Percentiles rank a stretch among this genome's conserved stretches.
phyloP scores from a whole-genome alignment of 148 eudicot genomes.

The Dianthus caryophyllus region DNA sequence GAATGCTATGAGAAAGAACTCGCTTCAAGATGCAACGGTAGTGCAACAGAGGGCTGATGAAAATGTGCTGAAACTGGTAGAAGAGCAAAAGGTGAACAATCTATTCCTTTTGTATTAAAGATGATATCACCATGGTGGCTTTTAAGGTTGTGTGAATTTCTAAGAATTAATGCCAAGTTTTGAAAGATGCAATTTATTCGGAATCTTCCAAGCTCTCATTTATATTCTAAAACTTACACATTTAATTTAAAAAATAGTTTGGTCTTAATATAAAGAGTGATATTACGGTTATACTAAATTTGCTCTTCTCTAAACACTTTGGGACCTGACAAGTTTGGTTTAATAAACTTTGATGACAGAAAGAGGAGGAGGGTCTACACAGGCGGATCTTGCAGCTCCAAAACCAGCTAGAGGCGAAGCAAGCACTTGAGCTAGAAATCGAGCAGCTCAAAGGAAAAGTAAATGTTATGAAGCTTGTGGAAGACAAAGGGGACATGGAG shows the following conservation, averaged over 20 bases:
- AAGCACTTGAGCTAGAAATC: slow-evolving; percentile 79
- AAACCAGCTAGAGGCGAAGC: slow-evolving; percentile 71
- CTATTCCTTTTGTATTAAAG: slow-evolving; percentile 13
- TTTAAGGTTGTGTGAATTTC: not conserved
- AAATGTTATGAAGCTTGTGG: slow-evolving; percentile 77
- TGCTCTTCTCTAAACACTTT: not conserved
- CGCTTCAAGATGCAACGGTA: slow-evolving; percentile 58
- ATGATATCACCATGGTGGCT: not conserved
- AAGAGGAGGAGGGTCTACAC: slow-evolving; percentile 68
- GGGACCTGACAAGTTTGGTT: not conserved
- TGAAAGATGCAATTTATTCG: not conserved
- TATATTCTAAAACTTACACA: not conserved
- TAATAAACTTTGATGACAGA: slow-evolving; percentile 35
- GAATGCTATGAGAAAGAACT: slow-evolving; percentile 60
- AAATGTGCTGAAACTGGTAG: slow-evolving; percentile 71
- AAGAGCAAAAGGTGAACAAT: slow-evolving; percentile 66
- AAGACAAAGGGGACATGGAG: slow-evolving; percentile 69
- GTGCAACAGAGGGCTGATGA: slow-evolving; percentile 77
- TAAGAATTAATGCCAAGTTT: not conserved
- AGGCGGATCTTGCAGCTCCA: slow-evolving; percentile 67
- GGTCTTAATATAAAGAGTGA: not conserved
- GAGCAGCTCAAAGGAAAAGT: slow-evolving; percentile 63
- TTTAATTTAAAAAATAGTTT: not conserved
- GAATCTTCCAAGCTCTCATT: not conserved
- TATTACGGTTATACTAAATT: not conserved